Evolutionary conservation across 164 flowering plant genomes (phyloP).

Genomic region (Sedum album): DNA sequence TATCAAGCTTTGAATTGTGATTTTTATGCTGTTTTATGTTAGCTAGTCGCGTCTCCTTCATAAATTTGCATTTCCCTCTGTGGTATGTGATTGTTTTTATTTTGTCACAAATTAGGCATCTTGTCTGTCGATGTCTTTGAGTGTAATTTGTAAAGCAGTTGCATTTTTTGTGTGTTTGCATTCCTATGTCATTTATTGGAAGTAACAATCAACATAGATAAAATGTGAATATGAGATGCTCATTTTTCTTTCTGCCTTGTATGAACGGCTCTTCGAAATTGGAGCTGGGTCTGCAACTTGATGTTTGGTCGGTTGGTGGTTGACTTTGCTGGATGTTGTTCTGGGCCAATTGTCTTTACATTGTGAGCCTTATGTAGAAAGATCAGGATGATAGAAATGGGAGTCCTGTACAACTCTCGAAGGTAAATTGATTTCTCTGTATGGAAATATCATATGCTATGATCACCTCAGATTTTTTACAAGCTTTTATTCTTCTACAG

Average conservation of each 20-base stretch:
- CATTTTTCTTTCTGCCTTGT: constrained; percentile 73
- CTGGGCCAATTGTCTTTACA: constrained; percentile 43
- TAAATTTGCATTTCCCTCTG: background rate
- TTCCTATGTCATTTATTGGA: too few relatives aligned
- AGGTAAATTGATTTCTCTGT: constrained; percentile 33
- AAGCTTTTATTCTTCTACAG: constrained; percentile 28
- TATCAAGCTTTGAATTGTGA: background rate
- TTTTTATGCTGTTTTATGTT: background rate
- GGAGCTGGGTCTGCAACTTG: constrained; percentile 91
- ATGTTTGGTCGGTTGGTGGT: constrained; percentile 32
- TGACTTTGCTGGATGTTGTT: constrained; percentile 52
- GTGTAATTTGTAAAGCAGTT: too few relatives aligned
- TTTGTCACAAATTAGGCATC: background rate
- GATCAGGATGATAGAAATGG: constrained; percentile 52
- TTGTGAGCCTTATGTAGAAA: constrained; percentile 81
- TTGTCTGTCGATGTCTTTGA: background rate
- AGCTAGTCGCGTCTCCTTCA: background rate
- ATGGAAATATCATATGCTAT: background rate
- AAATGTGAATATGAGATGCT: constrained; percentile 30
- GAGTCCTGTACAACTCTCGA: constrained; percentile 92
- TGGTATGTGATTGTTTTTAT: background rate
- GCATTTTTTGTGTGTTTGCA: too few relatives aligned
- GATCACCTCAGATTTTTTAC: background rate
- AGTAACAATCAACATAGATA: background rate
- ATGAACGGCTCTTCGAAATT: constrained; percentile 81